These are phyloP conservation scores for Kernera saxatilis DNA, from an alignment of 345 rosid species.

Conservation along the genomic window DNA sequence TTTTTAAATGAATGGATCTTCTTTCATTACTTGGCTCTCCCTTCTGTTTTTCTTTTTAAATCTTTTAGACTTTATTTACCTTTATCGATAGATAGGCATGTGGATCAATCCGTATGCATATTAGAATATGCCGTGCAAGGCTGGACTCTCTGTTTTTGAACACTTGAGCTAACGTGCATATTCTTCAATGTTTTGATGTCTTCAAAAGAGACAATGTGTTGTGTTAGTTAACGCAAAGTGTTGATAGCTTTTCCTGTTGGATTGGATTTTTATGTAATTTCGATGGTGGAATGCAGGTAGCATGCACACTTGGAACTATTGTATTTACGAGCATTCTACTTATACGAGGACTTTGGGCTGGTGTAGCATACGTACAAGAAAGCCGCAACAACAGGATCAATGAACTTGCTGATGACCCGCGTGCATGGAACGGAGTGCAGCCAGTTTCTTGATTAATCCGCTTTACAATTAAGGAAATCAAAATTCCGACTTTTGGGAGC, in stretches of 20 bases:
- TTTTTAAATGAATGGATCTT: neutral
- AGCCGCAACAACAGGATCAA: slow-evolving; percentile 31
- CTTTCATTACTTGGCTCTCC: neutral
- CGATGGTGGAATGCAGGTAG: slow-evolving; percentile 17
- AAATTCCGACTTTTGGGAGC: slow-evolving; percentile 2
- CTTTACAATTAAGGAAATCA: neutral
- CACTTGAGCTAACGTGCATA: neutral
- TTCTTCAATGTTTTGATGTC: neutral
- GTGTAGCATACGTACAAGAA: slow-evolving; percentile 34
- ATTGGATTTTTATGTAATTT: neutral
- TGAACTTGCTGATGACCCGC: slow-evolving; percentile 29
- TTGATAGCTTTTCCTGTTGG: neutral
- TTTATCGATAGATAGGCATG: neutral
- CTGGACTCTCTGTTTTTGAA: neutral
- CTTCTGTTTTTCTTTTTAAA: neutral
- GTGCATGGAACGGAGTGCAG: slow-evolving; percentile 30
- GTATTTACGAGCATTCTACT: slow-evolving; percentile 35
- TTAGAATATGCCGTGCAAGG: neutral
- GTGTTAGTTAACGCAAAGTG: neutral
- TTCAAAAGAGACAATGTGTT: neutral
- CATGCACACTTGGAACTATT: slow-evolving; percentile 31
- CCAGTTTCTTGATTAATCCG: slow-evolving; percentile 20
- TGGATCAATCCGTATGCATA: neutral
- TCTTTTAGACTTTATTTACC: neutral
- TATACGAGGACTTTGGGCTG: slow-evolving; percentile 36